These are phyloP conservation scores for Phytophthora syringae DNA, from an alignment of 352 stramenopile genomes.

Conservation along the genomic window DNA sequence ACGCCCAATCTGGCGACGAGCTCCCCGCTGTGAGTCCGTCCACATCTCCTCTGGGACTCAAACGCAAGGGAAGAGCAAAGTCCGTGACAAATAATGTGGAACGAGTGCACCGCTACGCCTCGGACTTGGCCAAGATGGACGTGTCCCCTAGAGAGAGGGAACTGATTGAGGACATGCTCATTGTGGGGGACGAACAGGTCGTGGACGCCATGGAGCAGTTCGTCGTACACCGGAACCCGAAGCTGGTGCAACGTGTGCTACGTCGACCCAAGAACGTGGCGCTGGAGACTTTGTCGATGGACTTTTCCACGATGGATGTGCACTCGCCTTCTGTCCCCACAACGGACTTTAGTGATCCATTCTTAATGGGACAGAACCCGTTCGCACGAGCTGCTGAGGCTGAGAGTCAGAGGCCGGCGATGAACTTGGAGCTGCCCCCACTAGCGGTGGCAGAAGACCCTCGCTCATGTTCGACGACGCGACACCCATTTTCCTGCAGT, in stretches of 20 bases:
- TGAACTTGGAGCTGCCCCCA: conserved; percentile 16
- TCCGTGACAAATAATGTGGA: conserved; percentile 78
- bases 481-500: conserved; percentile 61
- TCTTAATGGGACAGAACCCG: conserved; percentile 59
- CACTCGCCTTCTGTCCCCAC: conserved; percentile 41
- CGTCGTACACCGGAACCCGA: conserved; percentile 58
- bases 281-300: conserved; percentile 60
- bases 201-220: conserved; percentile 86
- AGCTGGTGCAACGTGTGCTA: conserved; percentile 56
- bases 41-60: conserved; percentile 62
- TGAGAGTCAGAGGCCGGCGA: conserved; percentile 24
- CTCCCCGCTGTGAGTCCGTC: conserved; percentile 30
- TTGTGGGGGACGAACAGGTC: conserved; percentile 75
- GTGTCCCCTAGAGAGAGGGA: conserved; percentile 66
- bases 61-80: conserved; percentile 72
- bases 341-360: conserved; percentile 46
- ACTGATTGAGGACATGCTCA: conserved; percentile 74
- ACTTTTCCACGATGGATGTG: conserved; percentile 63
- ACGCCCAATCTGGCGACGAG: conserved; percentile 54
- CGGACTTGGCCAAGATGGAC: conserved; percentile 72
- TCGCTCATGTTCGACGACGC: conserved; percentile 70
- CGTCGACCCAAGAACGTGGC: conserved; percentile 46
- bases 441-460: conserved; percentile 36
- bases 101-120: conserved; percentile 70
- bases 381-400: conserved; percentile 46